Percentiles rank a stretch among this genome's conserved stretches.
phyloP scores from a whole-genome alignment of 768 basidiomycete genomes.

The Pulveroboletus sp. region DNA sequence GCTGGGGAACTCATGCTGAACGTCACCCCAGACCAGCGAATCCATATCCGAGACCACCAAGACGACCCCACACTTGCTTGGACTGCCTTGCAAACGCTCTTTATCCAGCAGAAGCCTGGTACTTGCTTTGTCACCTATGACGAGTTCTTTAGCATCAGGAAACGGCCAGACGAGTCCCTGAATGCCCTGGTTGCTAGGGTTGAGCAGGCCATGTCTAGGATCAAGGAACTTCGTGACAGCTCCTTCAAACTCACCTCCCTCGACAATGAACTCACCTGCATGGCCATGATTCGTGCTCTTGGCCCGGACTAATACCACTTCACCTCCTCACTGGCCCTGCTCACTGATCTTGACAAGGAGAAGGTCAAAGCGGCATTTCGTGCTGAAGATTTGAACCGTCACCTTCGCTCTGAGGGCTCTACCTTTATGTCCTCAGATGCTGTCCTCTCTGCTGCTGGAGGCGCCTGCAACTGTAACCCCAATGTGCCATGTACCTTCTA shows the following conservation, averaged over 20 bases:
- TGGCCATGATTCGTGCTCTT: slow-evolving; percentile 9
- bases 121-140: slow-evolving; percentile 6
- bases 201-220: not conserved
- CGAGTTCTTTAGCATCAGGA: slow-evolving; percentile 8
- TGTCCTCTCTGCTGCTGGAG: not conserved
- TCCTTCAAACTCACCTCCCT: not conserved
- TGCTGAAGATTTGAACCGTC: slow-evolving; percentile 1
- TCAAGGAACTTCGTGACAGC: not conserved
- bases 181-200: slow-evolving; percentile 4
- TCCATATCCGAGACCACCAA: not conserved
- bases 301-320: slow-evolving; percentile 9
- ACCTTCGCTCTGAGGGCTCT: not conserved
- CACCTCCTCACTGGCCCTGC: slow-evolving; percentile 7
- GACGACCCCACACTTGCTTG: not conserved
- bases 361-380: slow-evolving; percentile 6
- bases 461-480: not conserved
- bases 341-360: slow-evolving; percentile 7
- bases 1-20: slow-evolving; percentile 2
- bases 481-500: not conserved
- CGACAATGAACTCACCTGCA: slow-evolving; percentile 8
- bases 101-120: slow-evolving; percentile 4
- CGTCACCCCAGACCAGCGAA: not conserved
- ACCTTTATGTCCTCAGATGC: not conserved
- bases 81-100: not conserved
- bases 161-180: slow-evolving; percentile 3